Evolutionary conservation across 2,329 filamentous ascomycete genomes (phyloP), one percentile per base, ranked within the genome.

Genomic region (Aspergillus unguis): DNA sequence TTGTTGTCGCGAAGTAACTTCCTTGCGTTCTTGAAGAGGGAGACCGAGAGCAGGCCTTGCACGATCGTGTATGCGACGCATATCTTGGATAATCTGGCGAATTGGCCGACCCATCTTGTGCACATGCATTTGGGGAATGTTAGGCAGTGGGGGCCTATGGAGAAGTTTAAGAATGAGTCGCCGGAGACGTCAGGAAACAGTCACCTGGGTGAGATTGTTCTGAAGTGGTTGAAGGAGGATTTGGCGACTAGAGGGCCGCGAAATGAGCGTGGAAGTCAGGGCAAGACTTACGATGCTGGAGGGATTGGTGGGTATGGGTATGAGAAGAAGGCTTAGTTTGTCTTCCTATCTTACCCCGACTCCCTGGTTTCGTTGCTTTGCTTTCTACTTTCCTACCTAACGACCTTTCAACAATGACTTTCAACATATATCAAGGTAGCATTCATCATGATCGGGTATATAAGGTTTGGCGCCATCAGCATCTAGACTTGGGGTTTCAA

Each of bases 21-120:
- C 70, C 79, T 99, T 31, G 79, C 75, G 40, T 99, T 92, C 77
- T 74, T 99, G 65, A 91, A 91, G 73, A 78, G 79, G 54, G 94
- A 99, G 82, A 96, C 92, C 0, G 87, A 92, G 74, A 77, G 68
- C 6, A 80, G 92, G 48, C 80, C 84, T 36, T 96, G 92, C 68
- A 96, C 94, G 4, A 89, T 99, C 63, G 91, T 99, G 29, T 99
- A 99, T 70, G 94, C 94, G 6, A 99, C 94, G 10, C 94, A 99
- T 72, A 96, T 99, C 58, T 75, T 99, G 61, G 94, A 99, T 69
- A 96, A 97, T 70, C 77, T 99, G 46, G 91, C 91, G 0, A 85
- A 86, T 23, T 99, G 94, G 94, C 94, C 94, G 5, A 95, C 89
- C 1, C 92, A 99, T 73, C 78, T 99, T 35, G 92, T 95, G 45